A percentile compares a stretch with the other conserved stretches of the same genome.
These are phyloP conservation scores for Dianthus caryophyllus DNA, from an alignment of 148 eudicot genomes.

Conservation along the genomic window DNA sequence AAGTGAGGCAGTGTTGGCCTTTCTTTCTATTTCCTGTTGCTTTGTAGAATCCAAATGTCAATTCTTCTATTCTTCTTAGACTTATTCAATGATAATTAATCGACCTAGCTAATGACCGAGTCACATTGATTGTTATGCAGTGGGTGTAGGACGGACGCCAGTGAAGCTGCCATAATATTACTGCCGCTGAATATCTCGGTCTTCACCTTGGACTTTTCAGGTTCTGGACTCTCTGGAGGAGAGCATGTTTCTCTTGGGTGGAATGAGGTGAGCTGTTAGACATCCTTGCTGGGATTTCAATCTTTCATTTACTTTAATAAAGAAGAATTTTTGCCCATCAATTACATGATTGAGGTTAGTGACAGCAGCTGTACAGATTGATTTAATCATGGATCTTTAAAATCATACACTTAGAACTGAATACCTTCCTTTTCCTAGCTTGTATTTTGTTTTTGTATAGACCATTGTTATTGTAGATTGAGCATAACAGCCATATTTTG, in stretches of 20 bases:
- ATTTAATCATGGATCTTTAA: not conserved
- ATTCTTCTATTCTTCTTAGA: not conserved
- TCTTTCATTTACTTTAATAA: constrained; percentile 10
- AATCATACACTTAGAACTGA: not conserved
- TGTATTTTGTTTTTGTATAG: not conserved
- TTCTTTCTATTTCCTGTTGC: not conserved
- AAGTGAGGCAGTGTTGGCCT: not conserved
- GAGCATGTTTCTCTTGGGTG: constrained; percentile 96
- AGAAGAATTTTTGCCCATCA: not conserved
- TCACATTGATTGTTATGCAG: constrained; percentile 38
- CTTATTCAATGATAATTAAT: not conserved
- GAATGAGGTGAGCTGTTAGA: constrained; percentile 71
- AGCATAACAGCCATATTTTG: constrained; percentile 7
- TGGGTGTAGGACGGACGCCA: constrained; percentile 99
- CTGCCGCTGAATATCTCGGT: constrained; percentile 85
- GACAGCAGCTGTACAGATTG: not conserved
- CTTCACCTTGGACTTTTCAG: constrained; percentile 89
- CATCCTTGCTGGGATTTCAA: constrained; percentile 3
- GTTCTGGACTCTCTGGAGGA: constrained; percentile 98
- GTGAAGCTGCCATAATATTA: constrained; percentile 95
- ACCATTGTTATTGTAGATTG: not conserved
- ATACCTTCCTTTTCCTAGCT: not conserved
- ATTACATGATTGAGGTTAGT: not conserved
- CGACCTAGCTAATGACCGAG: constrained; percentile 21
- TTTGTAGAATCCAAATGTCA: not conserved